Evolutionary conservation across 345 rosid species (phyloP), one percentile per base, ranked within the genome.

Genomic region (Kernera saxatilis): DNA sequence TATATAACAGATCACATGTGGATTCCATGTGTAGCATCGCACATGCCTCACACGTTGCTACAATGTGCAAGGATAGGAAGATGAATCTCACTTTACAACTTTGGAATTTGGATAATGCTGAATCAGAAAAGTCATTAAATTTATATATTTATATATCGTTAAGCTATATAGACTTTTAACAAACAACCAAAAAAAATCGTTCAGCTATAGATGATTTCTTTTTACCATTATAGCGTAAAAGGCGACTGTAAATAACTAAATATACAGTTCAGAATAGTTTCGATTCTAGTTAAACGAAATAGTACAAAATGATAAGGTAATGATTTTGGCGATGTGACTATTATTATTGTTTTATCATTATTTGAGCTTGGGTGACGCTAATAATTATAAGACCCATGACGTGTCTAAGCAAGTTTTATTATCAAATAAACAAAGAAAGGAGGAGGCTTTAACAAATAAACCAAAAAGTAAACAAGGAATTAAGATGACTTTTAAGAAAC

Each of bases 31-130:
- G 55, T 17, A 62, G 43, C 70, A 63, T 30, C 36, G 11, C 77
- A 73, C 77, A 73, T 73, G 77, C 45, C 37, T 73, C 72, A 4
- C 67, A 73, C 67, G 64, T 64, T 57, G 72, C 44, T 14, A 39
- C 77, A 57, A 57, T 30, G 61, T 57, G 72, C 52, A 50, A 46
- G 21, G 51, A 14, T 15, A 53, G 43, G 72, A 73, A 30, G 72
- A 57, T 66, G 51, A 57, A 57, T 37, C 60, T 57, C 53, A 26
- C 59, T 25, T 73, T 36, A 46, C 35, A 64, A 55, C 35, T 33
- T 64, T 40, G 4, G 50, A 45, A 35, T 37, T 40, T 43, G 64
- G 70, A 72, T 72, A 33, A 51, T 21, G 61, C 18, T 21, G 39
- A 8, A 46, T 58, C 57, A 33, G 19, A 33, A 30, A 3, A 27